Percentiles rank a stretch among this genome's conserved stretches.
Evolutionary conservation across 2,329 filamentous ascomycete species (phyloP).

Genomic region (Xylaria hypoxylon): DNA sequence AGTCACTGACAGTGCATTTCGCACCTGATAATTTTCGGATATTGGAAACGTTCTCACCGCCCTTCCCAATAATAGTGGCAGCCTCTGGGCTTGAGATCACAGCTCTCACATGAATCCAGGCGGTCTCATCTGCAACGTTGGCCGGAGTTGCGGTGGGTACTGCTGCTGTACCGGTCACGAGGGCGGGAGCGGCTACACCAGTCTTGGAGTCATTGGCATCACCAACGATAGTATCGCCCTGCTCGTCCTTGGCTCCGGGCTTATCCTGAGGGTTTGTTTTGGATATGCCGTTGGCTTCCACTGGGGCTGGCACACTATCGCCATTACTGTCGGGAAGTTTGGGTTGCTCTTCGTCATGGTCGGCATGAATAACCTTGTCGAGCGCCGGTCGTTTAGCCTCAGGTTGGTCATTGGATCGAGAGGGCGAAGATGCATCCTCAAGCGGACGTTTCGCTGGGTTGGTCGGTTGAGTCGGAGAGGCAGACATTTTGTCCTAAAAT

Average conservation of each 20-base stretch:
- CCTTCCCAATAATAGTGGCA: slow-evolving; percentile 97
- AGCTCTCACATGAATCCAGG: slow-evolving; percentile 96
- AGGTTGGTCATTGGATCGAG: slow-evolving; percentile 89
- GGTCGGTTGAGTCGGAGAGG: slow-evolving; percentile 73
- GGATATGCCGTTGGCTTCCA: slow-evolving; percentile 60
- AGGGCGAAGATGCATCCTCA: slow-evolving; percentile 96
- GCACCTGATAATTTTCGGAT: slow-evolving; percentile 95
- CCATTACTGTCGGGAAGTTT: slow-evolving; percentile 56
- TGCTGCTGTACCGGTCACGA: slow-evolving; percentile 50
- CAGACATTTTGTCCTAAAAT: slow-evolving; percentile 74
- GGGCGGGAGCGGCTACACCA: slow-evolving; percentile 54
- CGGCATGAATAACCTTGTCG: slow-evolving; percentile 86
- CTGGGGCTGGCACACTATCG: slow-evolving; percentile 52
- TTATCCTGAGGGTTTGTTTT: slow-evolving; percentile 63
- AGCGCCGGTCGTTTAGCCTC: slow-evolving; percentile 97
- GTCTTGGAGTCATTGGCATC: slow-evolving; percentile 70
- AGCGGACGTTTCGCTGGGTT: slow-evolving; percentile 90
- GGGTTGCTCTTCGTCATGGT: slow-evolving; percentile 56
- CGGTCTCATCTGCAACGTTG: slow-evolving; percentile 84
- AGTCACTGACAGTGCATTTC: slow-evolving; percentile 99
- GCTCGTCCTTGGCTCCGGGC: slow-evolving; percentile 64
- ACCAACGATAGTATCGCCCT: slow-evolving; percentile 76
- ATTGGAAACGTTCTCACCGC: slow-evolving; percentile 97
- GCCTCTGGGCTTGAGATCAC: slow-evolving; percentile 98
- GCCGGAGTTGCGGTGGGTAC: slow-evolving; percentile 57